Base-by-base conservation (phyloP, 2,329 filamentous ascomycete species). In the Zasmidium citrigriseum region DNA sequence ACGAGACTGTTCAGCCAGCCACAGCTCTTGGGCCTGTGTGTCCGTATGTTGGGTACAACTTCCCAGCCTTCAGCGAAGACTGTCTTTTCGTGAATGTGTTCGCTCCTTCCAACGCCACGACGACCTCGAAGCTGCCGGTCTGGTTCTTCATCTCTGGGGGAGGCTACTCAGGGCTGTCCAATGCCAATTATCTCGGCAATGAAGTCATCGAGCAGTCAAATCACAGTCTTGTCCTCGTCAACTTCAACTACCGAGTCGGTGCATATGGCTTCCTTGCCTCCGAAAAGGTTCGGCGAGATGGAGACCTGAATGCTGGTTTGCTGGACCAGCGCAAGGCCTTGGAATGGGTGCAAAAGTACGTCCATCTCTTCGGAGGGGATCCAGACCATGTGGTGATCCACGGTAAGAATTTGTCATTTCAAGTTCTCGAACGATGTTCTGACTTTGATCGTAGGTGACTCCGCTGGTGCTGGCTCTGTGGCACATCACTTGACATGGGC, bases 281-380 rank as follows among this genome's bases (percentile, higher is more conserved):
- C 0, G 76, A 74, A 41, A 76, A 78, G 55, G 70, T 78, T 5
- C 63, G 54, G 23, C 61, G 71, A 7, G 73, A 73, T 51, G 76
- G 75, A 2, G 69, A 64, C 1, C 67, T 71, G 12, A 78, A 78
- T 58, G 76, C 75, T 0, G 76, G 75, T 9, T 44, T 78, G 3
- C 65, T 77, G 66, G 82, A 84, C 58, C 80, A 83, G 60, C 69
- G 77, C 1, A 68, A 79, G 12, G 81, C 81, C 0, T 67, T 82
- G 9, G 74, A 83, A 65, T 85, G 82, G 82, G 76, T 82, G 0
- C 73, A 80, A 45, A 67, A 76, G 7, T 77, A 83, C 59, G 80
- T 83, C 48, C 62, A 67, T 2, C 57, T 68, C 20, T 82, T 82
- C 56, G 76, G 76, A 7, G 81, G 81, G 2, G 76, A 83, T 61